Base-by-base conservation (phyloP, 2,329 filamentous ascomycete species). In the Canariomyces notabilis region DNA sequence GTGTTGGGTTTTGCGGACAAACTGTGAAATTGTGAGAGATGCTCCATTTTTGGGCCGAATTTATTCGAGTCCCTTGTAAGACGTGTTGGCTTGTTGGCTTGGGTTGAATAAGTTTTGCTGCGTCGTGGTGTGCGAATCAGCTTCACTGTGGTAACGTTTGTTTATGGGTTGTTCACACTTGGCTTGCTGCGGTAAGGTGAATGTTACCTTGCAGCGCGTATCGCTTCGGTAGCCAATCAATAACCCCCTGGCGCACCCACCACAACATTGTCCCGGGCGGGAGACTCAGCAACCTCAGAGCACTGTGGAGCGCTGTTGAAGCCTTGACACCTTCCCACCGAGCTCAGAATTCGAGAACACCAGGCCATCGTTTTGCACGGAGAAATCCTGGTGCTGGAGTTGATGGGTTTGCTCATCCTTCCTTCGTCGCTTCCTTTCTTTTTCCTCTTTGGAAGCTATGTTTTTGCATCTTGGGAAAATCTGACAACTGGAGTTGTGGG, bases 261-360 rank as follows among this genome's bases (percentile, higher is more conserved):
- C 66, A 70, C 63, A 70, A 70, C 66, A 69, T 67, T 59, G 64
- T 63, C 63, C 66, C 55, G 52, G 55, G 51, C 38, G 43, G 47
- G 46, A n/a, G n/a, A 22, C 36, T 52, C 44, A 46, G 38, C 37
- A 45, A 47, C 46, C 41, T 32, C 44, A 35, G n/a, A n/a, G n/a
- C n/a, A n/a, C n/a, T n/a, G n/a, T n/a, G n/a, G n/a, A n/a, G 35
- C 15, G 34, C 32, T 8, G 12, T 50, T 51, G 53, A 50, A 50
- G 46, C 50, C 52, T 46, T 50, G 48, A 40, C 51, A 46, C 47
- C 43, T 52, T 54, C 44, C 46, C 40, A 37, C 20, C 48, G 16
- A 42, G n/a, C 44, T 21, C 33, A 23, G 33, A 31, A 11, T 8
- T 6, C 21, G 36, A 38, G 31, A 12, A 44, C 31, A 44, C 40